Evolutionary conservation across 768 basidiomycete species (phyloP), one percentile per base, ranked within the genome.

Genomic region (Melanogaster broomeanus): DNA sequence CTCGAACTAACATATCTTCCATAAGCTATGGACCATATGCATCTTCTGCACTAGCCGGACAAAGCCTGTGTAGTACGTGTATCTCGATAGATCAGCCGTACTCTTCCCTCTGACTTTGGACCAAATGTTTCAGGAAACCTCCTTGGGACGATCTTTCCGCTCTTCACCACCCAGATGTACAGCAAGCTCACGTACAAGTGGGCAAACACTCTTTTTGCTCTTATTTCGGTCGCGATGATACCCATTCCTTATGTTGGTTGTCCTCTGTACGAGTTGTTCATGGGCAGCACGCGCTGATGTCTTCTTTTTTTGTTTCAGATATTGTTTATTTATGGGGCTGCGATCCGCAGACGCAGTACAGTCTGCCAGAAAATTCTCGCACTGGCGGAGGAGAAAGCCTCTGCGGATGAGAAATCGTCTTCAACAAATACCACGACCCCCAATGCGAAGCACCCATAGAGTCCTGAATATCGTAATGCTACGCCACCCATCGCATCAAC

Each of bases 41-140:
- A 6, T 86, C 84, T 0, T 85, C 83, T 0, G 86, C 85, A 11
- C 68, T 87, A 16, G 86, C 87, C 1, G 87, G 80, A 2, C 85
- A 87, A 64, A 83, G 80, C 58, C 71, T 87, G 49, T 75, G 77
- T 49, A 74, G 85, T 77, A 59, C 47, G 79, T 70, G 24, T 49
- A n/a, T 33, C 43, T 16, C 12, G 6, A 13, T 22, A 6, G 19
- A 12, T 16, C 6, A 24, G 9, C 22, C 35, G 8, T 12, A 8
- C 39, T 21, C 25, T 30, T 15, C 25, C 21, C 18, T 18, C n/a
- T 13, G 24, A 22, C 33, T 45, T 37, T 15, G 18, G 19, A 44
- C 28, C 6, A 25, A 2, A 2, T 11, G 7, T 30, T 6, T 2
- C 53, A 82, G 79, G 81, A 30, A 83, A 82, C 53, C 49, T 83